Conservation (phyloP, 2,329 filamentous ascomycete species). For the Monosporascus sp. region DNA sequence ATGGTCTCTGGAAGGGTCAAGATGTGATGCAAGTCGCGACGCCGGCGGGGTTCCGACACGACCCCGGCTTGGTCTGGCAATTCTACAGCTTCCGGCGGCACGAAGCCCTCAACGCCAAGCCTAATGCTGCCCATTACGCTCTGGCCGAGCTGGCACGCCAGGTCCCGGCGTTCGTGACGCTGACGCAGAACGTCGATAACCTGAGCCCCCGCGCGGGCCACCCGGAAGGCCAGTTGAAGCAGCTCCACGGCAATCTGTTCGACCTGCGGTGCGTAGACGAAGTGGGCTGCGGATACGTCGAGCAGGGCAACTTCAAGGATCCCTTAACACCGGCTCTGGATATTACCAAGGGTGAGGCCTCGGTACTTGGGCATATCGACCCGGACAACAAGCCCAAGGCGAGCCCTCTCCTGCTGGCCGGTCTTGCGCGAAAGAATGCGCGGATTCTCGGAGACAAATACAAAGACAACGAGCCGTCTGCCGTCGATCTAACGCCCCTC, state of each 20-base stretch:
- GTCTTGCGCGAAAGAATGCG: constrained; percentile 34
- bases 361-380: constrained; percentile 1
- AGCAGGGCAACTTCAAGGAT: constrained; percentile 53
- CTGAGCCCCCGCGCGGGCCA: constrained; percentile 53
- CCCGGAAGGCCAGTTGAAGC: constrained; percentile 48
- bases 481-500: constrained; percentile 6
- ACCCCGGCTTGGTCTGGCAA: constrained; percentile 65
- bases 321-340: constrained; percentile 58
- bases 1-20: constrained; percentile 59
- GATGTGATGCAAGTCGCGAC: constrained; percentile 56
- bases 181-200: constrained; percentile 64
- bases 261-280: constrained; percentile 55
- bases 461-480: constrained; percentile 14
- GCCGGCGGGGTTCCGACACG: constrained; percentile 51
- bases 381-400: constrained; percentile 2
- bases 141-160: constrained; percentile 51
- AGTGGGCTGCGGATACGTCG: constrained; percentile 49
- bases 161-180: constrained; percentile 48
- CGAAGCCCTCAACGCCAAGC: constrained; percentile 56
- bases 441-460: constrained; percentile 51
- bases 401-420: constrained; percentile 13
- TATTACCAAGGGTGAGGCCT: constrained; percentile 39
- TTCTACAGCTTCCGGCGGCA: constrained; percentile 62
- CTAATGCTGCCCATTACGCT: constrained; percentile 60
- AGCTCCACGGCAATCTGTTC: constrained; percentile 61